Base-by-base conservation (phyloP, 495 filamentous ascomycete genomes). In the Hypoxylon lienhwacheense region DNA sequence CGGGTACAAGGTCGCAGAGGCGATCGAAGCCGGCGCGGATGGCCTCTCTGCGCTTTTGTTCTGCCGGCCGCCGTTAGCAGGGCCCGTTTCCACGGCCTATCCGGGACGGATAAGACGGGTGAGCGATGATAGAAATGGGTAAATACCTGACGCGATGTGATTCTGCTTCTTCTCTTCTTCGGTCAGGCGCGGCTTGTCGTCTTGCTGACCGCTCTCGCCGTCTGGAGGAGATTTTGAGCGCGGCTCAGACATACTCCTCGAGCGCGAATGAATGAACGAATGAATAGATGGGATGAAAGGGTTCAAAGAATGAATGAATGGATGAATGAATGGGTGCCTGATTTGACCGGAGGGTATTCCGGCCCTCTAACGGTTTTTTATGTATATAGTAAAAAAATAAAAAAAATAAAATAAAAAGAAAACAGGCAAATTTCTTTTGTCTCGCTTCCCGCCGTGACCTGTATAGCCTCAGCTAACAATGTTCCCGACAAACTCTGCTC, bases 81-180 rank as follows among this genome's bases (percentile, higher is more conserved):
- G 0, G 6, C 14, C 11, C 5, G 17, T n/a, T n/a, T n/a, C n/a
- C n/a, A n/a, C n/a, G n/a, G n/a, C n/a, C n/a, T n/a, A n/a, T n/a
- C 17, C 1, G 17, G 34, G 10, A 5, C 22, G 19, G 1, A 35
- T 16, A 7, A 7, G 2, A 7, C 17, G 15, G 3, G 20, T 41
- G 12, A 7, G 37, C n/a, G n/a, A 19, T 28, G 15, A 15, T 7
- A 6, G 11, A n/a, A 5, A 24, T 22, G 16, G 34, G 8, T 35
- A 32, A 35, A 41, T 60, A 80, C 78, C 78, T 1, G 87, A 91
- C 6, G 82, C 83, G 58, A 95, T 93, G 65, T 96, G 91, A 60
- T 96, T 96, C 53, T 83, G 83, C 71, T 93, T 95, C 76, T 93
- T 95, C 67, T 95, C 86, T 52, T 87, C 81, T 46, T 91, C 88